These are phyloP conservation scores for Serendipita indica DNA, from an alignment of 768 basidiomycete species.

Conservation along the genomic window DNA sequence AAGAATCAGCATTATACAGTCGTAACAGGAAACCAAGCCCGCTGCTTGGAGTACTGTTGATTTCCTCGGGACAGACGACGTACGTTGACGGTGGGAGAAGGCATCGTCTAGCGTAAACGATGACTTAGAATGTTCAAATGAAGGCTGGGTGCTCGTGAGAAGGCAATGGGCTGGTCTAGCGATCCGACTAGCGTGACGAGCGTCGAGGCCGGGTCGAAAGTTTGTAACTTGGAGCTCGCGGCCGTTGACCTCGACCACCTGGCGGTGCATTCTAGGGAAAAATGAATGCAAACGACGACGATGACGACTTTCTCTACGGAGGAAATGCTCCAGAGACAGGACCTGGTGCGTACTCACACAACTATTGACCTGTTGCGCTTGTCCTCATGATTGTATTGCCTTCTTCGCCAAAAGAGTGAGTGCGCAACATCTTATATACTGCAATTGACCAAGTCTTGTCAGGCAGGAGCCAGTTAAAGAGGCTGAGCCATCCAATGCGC, in stretches of 20 bases:
- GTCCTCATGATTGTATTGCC: too few relatives aligned
- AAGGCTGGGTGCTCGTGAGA: background rate
- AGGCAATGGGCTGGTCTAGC: background rate
- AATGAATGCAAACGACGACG: constrained; percentile 1
- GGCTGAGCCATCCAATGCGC: too few relatives aligned
- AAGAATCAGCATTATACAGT: background rate
- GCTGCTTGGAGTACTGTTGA: background rate
- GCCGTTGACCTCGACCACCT: background rate
- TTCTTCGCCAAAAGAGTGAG: too few relatives aligned
- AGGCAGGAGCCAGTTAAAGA: too few relatives aligned
- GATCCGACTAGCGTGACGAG: background rate
- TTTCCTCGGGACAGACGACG: background rate
- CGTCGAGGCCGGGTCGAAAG: constrained; percentile 3
- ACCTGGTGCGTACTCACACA: background rate
- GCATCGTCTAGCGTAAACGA: constrained; percentile 1
- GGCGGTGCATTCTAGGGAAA: background rate
- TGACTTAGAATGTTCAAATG: background rate
- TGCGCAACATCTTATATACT: too few relatives aligned
- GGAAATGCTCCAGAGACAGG: background rate
- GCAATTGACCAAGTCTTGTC: too few relatives aligned
- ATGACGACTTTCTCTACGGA: constrained; percentile 9
- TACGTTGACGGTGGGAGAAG: constrained; percentile 8
- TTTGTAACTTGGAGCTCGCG: too few relatives aligned
- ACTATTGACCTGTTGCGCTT: background rate
- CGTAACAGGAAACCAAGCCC: background rate